Base-by-base conservation (phyloP, 2,329 filamentous ascomycete species). In the Ophidiomyces ophidiicola region DNA sequence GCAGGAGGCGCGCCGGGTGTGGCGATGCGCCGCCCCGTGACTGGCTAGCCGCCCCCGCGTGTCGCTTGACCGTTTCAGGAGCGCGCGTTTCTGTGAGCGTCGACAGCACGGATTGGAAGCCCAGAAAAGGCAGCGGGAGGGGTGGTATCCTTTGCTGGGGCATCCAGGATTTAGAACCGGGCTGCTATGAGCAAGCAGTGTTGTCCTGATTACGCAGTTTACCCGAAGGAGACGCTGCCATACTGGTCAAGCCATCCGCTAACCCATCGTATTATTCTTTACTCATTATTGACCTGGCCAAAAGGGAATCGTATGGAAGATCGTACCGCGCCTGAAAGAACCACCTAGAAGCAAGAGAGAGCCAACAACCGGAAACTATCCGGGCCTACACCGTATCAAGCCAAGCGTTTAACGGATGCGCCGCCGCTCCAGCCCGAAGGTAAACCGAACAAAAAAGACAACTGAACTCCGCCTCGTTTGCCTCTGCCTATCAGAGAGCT, bases 381-480 rank as follows among this genome's bases (percentile, higher is more conserved):
- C 14, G 11, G 11, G 11, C 14, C 25, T 14, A 28, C 8, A 6
- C 8, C 25, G 25, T 14, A 28, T 28, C 11, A n/a, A 28, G 23
- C 36, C 36, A 7, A 33, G 5, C 21, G 11, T 32, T 15, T 11
- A 2, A 39, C 20, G 20, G 23, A 31, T 12, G 17, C 18, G 12
- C 18, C 35, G 12, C n/a, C 10, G 26, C 26, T 23, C 35, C 35
- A 30, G 15, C 21, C 20, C 20, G 18, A 36, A 18, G 6, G 21
- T 38, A 38, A 12, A 31, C 26, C 28, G 11, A 26, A 17, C 18
- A 36, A 20, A 7, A 32, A 36, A 37, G 20, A 25, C n/a, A 26
- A 21, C 25, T n/a, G n/a, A n/a, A n/a, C n/a, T n/a, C 12, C 38
- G 8, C 6, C 20, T 36, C 19, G 19, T 11, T 25, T 31, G 10